Conservation (phyloP, 495 filamentous ascomycete species). For the Aspergillus asperescens region DNA sequence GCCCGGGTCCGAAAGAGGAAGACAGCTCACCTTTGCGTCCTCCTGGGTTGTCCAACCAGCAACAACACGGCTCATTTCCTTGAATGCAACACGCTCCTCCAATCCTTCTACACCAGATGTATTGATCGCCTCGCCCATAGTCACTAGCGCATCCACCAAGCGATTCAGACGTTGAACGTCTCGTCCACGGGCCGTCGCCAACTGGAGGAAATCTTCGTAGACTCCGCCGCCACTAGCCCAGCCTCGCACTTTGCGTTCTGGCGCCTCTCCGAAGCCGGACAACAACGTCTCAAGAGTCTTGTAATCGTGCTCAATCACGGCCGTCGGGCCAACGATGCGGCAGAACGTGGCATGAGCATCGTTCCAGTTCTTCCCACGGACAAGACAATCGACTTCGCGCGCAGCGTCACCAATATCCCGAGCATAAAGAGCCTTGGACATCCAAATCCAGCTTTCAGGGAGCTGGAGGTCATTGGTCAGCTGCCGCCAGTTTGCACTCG, state of each 20-base stretch:
- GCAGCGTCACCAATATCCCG: slow-evolving; percentile 59
- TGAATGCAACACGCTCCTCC: slow-evolving; percentile 72
- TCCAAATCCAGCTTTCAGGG: slow-evolving; percentile 73
- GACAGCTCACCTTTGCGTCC: slow-evolving; percentile 52
- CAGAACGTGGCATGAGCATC: slow-evolving; percentile 82
- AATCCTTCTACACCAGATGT: slow-evolving; percentile 56
- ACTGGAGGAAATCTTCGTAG: slow-evolving; percentile 73
- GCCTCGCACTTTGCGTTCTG: slow-evolving; percentile 41
- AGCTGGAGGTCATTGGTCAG: slow-evolving; percentile 59
- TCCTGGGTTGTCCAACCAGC: slow-evolving; percentile 57
- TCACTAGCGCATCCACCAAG: slow-evolving; percentile 58
- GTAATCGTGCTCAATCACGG: slow-evolving; percentile 74
- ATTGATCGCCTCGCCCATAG: slow-evolving; percentile 52
- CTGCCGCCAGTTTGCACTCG: slow-evolving; percentile 45
- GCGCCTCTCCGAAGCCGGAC: slow-evolving; percentile 56
- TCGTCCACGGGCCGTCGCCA: slow-evolving; percentile 39
- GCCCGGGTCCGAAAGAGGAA: not conserved
- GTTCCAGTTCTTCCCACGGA: slow-evolving; percentile 66
- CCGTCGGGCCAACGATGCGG: slow-evolving; percentile 66
- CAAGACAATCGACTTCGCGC: slow-evolving; percentile 66
- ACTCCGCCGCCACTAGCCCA: slow-evolving; percentile 79
- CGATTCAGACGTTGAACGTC: slow-evolving; percentile 47
- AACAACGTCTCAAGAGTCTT: slow-evolving; percentile 57
- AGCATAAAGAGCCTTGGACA: slow-evolving; percentile 79
- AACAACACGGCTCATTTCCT: slow-evolving; percentile 57